Evolutionary conservation across 257 asterid species (phyloP).

Genomic region (Asclepias syriaca): DNA sequence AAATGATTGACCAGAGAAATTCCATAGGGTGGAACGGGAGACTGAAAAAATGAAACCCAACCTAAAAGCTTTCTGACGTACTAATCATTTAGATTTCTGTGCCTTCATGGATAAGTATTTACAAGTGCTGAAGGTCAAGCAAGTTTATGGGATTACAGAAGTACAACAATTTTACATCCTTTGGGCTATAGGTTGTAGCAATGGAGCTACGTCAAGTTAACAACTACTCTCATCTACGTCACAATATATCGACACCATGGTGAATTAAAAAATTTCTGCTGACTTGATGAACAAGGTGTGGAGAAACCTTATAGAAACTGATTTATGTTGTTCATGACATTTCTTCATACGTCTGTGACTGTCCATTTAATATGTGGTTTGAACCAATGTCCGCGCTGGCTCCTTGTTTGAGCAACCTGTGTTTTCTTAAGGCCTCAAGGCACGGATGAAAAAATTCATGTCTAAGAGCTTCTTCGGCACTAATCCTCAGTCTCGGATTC

Average conservation of each 20-base stretch:
- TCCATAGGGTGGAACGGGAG: not conserved
- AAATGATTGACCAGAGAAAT: not conserved
- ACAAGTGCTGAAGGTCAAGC: not conserved
- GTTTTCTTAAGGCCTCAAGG: slow-evolving; percentile 46
- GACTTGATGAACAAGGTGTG: not conserved
- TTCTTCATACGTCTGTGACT: slow-evolving; percentile 23
- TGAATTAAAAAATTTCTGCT: not conserved
- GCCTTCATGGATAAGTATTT: not conserved
- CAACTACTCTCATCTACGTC: not conserved
- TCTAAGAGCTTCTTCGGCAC: slow-evolving; percentile 79
- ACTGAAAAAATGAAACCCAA: not conserved
- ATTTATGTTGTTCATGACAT: slow-evolving; percentile 16
- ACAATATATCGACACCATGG: not conserved
- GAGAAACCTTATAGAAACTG: not conserved
- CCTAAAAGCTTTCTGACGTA: not conserved
- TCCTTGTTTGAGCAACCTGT: slow-evolving; percentile 43
- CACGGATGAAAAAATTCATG: slow-evolving; percentile 64
- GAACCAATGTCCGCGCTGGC: slow-evolving; percentile 18
- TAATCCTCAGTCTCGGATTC: slow-evolving; percentile 77
- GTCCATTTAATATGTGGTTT: slow-evolving; percentile 15
- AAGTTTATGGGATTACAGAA: not conserved
- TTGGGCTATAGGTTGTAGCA: not conserved
- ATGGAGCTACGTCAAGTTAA: not conserved
- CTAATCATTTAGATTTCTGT: not conserved
- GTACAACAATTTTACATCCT: not conserved